A percentile compares a stretch with the other conserved stretches of the same genome.
Conservation (phyloP, 495 filamentous ascomycete species). For the Entonaema liquescens region DNA sequence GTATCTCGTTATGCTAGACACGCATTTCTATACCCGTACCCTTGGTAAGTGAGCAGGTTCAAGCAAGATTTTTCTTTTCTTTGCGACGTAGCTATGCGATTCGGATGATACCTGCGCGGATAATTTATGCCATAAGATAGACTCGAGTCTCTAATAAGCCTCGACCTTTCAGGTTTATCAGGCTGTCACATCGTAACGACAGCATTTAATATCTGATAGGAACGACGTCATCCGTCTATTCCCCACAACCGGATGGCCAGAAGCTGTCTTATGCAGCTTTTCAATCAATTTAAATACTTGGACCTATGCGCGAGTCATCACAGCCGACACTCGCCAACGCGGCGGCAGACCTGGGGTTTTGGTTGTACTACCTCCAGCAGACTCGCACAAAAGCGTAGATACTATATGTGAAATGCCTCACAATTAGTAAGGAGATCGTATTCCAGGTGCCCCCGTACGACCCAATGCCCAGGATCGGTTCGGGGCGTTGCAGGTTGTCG, state of each 20-base stretch:
- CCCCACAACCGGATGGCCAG: not conserved
- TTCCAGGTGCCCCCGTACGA: conserved; percentile 27
- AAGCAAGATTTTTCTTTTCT: conserved; percentile 10
- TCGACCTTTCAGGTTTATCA: not conserved
- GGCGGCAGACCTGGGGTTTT: conserved; percentile 1
- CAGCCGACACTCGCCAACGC: conserved; percentile 13
- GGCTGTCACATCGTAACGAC: not conserved
- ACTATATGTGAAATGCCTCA: conserved; percentile 42
- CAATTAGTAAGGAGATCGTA: conserved; percentile 35
- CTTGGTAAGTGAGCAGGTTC: conserved; percentile 7
- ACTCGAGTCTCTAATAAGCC: not conserved
- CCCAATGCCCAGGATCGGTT: conserved; percentile 35
- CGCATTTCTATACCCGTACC: conserved; percentile 12
- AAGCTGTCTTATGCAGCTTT: not conserved
- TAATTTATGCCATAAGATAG: not conserved
- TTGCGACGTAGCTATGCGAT: conserved; percentile 16
- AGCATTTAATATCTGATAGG: not conserved
- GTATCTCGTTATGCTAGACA: conserved; percentile 24
- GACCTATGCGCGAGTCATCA: not conserved
- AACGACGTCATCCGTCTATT: conserved; percentile 7
- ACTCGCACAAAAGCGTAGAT: conserved; percentile 22
- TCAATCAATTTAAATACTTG: conserved; percentile 1
- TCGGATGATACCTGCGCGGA: conserved; percentile 1
- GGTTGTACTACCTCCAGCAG: conserved; percentile 17
- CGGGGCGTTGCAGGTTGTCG: conserved; percentile 38